Evolutionary conservation across 2,329 filamentous ascomycete species (phyloP), one percentile per base, ranked within the genome.

Genomic region (Aspergillus puulaauensis): DNA sequence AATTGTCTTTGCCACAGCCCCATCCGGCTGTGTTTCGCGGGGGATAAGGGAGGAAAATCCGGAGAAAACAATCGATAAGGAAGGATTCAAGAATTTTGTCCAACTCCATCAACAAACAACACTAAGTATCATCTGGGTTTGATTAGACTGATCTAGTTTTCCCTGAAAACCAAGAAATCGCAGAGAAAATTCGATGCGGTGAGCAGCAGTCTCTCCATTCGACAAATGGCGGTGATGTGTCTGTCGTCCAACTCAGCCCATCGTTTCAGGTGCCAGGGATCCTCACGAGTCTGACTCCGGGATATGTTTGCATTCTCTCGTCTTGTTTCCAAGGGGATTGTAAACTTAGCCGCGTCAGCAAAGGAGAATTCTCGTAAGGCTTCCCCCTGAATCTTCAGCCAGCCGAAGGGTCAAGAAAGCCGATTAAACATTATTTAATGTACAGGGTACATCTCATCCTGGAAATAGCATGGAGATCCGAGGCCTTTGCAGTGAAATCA

Each of bases 1-100:
- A 31, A 31, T n/a, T 37, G 14, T n/a, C 50, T 39, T 59, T 49
- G 62, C 55, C 55, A 59, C 57, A 21, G 48, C 56, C 56, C 52
- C 57, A 57, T 57, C 49, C 43, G 21, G 56, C 52, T 53, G 37
- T 61, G 21, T 65, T 67, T 68, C 66, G 65, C 61, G 66, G 66
- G 67, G 67, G 60, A 68, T 66, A 67, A 68, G 62, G 35, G 54
- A 49, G 44, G 51, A 44, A 41, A 45, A 61, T 61, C 58, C 48
- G 60, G 61, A 64, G 60, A 59, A 54, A 57, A 57, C 33, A 58
- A 60, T 48, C 44, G 52, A 54, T 54, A 54, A 54, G 52, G 23
- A 39, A 31, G 27, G 27, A 31, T 31, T 37, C 4, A 33, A 17
- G 44, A 15, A 47, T 24, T n/a, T 33, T 23, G 43, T 54, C 43